These are phyloP conservation scores for Rhodotorula sp. DNA, from an alignment of 1,284 basidiomycete species.

Conservation along the genomic window DNA sequence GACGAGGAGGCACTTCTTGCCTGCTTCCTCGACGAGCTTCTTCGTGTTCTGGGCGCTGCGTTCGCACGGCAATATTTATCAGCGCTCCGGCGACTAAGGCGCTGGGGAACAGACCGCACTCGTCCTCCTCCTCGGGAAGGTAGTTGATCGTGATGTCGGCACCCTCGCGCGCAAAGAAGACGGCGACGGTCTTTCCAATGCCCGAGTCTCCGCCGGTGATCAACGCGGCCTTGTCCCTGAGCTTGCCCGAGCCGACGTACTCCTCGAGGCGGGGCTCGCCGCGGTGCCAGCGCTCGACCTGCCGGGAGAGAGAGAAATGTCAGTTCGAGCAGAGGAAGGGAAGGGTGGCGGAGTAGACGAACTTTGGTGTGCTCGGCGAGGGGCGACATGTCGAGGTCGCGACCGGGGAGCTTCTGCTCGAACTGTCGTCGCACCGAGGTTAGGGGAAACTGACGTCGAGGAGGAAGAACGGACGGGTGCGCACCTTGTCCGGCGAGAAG, in stretches of 20 bases:
- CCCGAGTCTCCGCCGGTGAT: constrained; percentile 60
- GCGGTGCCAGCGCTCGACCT: constrained; percentile 61
- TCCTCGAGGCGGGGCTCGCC: constrained; percentile 61
- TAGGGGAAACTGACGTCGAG: too few relatives aligned
- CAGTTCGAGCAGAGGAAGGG: not conserved
- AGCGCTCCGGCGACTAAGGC: too few relatives aligned
- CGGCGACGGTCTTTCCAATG: constrained; percentile 63
- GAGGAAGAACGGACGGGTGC: not conserved
- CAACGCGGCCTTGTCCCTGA: constrained; percentile 60
- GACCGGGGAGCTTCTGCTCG: constrained; percentile 55
- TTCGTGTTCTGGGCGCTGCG: constrained; percentile 51
- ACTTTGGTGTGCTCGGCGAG: constrained; percentile 19
- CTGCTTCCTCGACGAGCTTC: constrained; percentile 54
- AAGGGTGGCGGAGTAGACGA: not conserved
- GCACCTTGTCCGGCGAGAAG: constrained; percentile 20
- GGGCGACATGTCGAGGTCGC: constrained; percentile 49
- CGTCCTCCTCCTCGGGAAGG: constrained; percentile 61
- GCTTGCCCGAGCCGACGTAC: constrained; percentile 55
- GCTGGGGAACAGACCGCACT: constrained; percentile 47
- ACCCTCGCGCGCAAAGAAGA: constrained; percentile 65
- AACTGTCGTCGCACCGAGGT: constrained; percentile 43
- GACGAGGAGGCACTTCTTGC: constrained; percentile 55
- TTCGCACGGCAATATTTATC: too few relatives aligned
- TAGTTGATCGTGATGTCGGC: constrained; percentile 65
- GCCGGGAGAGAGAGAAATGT: constrained; percentile 51